Evolutionary conservation across 2,329 filamentous ascomycete genomes (phyloP).

Genomic region (Colletotrichum lini): DNA sequence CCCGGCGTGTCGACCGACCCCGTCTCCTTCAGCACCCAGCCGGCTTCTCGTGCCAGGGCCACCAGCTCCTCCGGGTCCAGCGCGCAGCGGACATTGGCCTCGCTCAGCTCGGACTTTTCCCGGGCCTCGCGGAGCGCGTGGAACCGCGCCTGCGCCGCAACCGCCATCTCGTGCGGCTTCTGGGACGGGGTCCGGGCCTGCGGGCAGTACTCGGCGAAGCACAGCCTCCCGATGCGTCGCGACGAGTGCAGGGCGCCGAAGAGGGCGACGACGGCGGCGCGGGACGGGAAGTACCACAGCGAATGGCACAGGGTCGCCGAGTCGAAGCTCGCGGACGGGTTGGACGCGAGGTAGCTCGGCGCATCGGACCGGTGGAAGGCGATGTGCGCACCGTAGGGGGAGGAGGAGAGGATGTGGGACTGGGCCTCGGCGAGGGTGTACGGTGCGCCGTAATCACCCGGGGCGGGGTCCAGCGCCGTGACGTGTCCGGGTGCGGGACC

Average conservation of each 20-base stretch:
- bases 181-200: conserved; percentile 15
- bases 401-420: conserved; percentile 25
- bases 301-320: conserved; percentile 36
- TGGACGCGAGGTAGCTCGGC: conserved; percentile 24
- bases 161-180: conserved; percentile 35
- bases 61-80: conserved; percentile 29
- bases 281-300: conserved; percentile 39
- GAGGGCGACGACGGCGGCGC: conserved; percentile 4
- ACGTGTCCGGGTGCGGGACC: conserved; percentile 33
- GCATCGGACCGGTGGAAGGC: conserved; percentile 29
- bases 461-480: conserved; percentile 37
- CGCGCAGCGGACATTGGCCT: conserved; percentile 37
- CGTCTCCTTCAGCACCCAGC: conserved; percentile 26
- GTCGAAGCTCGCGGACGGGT: conserved; percentile 5
- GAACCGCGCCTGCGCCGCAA: conserved; percentile 25
- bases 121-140: conserved; percentile 13
- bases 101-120: neutral
- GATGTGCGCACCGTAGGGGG: conserved; percentile 13
- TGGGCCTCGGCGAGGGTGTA: conserved; percentile 38
- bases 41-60: conserved; percentile 20
- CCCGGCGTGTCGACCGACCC: conserved; percentile 31
- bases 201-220: conserved; percentile 34
- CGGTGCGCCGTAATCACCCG: conserved; percentile 33
- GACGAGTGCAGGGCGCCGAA: conserved; percentile 16
- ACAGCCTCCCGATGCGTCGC: conserved; percentile 4